Base-by-base conservation (phyloP, 805 yeast species). In the Candida krabiensis region DNA sequence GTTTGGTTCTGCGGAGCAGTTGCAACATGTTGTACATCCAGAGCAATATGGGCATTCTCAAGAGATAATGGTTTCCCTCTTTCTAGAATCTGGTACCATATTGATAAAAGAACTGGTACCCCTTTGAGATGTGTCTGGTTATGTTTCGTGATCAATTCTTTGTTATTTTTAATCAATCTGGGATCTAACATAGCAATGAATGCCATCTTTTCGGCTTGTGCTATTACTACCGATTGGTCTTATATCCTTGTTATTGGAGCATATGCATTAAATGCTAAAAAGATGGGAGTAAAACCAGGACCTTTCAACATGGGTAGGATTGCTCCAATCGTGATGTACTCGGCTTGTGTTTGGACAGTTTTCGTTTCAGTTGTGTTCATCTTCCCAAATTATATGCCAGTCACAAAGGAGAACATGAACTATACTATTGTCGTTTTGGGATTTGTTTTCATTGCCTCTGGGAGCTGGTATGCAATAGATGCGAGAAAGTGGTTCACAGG, bases 401-500 rank as follows among this genome's bases (percentile, higher is more conserved):
- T 73, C 22, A 49, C 49, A 17, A 55, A 59, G 43, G 66, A 66
- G 24, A 53, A 71, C 34, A 76, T 77, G 82, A 77, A 77, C 56
- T 77, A 77, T 55, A 75, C 80, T 4, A 63, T 66, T 44, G 79
- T 70, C n/a, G 70, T 77, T 35, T 32, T 76, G 64, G 80, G 63
- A 49, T 41, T 60, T 58, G 60, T 61, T 57, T 38, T 64, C 37
- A 47, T 66, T 32, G 54, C 49, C 25, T 59, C 68, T 30, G 63
- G 67, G 36, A 55, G 60, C 9, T 78, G 78, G 74, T 78, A 64
- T 50, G 41, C 56, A 9, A 47, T 70, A 6, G 76, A 66, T 50
- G 83, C 81, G 28, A 68, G 57, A 44, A 73, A 72, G 40, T 75
- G 79, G 79, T 77, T 75, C 61, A 54, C 51, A 33, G 83, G 83